phyloP scores from a whole-genome alignment of 768 basidiomycete genomes.

The Erythrobasidium yunnanense region DNA sequence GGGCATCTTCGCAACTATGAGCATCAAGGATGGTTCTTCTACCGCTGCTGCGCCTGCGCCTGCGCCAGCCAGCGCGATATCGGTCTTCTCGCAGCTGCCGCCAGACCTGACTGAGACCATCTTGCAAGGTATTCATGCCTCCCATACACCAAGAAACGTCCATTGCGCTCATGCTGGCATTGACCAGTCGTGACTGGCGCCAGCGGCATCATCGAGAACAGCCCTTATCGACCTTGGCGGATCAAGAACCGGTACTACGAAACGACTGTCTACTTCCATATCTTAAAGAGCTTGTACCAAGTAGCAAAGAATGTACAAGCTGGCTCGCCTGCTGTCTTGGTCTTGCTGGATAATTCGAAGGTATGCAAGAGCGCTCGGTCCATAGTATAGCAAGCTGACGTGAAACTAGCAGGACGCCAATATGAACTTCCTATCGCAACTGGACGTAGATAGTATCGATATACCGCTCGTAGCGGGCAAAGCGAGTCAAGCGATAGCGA shows the following conservation, averaged over 20 bases:
- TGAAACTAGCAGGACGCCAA: not conserved
- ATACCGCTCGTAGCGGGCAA: slow-evolving; percentile 12
- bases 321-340: not conserved
- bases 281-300: not conserved
- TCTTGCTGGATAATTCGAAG: slow-evolving; percentile 5
- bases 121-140: not conserved
- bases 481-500: not conserved
- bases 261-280: not conserved
- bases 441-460: slow-evolving; percentile 10
- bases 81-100: slow-evolving; percentile 20
- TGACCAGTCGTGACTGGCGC: not conserved
- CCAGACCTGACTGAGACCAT: not conserved
- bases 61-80: slow-evolving; percentile 8
- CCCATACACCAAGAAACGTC: not conserved
- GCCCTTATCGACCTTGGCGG: not conserved
- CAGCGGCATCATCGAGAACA: not conserved
- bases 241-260: slow-evolving; percentile 17
- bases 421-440: not conserved
- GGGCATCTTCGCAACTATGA: too few relatives aligned
- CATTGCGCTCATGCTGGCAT: not conserved
- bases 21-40: not conserved
- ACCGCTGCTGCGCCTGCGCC: not conserved
- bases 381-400: not conserved
- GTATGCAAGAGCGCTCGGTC: not conserved
- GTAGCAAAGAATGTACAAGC: not conserved